Base-by-base conservation (phyloP, 2,329 filamentous ascomycete species). In the Emericellopsis atlantica region DNA sequence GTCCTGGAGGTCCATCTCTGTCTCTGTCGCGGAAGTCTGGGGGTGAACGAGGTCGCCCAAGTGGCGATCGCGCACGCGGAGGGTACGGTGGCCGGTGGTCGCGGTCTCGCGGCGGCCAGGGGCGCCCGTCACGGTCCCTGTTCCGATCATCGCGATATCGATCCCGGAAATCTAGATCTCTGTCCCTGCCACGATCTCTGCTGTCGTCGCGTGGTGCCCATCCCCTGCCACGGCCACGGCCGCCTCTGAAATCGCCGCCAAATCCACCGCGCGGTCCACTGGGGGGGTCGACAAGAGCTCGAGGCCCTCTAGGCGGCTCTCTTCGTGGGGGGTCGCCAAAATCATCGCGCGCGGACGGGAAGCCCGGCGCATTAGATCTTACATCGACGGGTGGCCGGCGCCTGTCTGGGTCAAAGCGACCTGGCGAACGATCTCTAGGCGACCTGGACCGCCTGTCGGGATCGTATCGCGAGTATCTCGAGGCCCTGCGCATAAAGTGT, bases 231-330 rank as follows among this genome's bases (percentile, higher is more conserved):
- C 69, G 75, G 6, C 63, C 62, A 11, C 64, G 55, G 35, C 61
- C 55, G 43, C 67, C 69, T 46, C 76, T 68, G 49, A 79, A 81
- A 40, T 86, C 83, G 21, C 76, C 70, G 3, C 66, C 65, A 53
- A 81, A 84, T 8, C 75, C 77, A 35, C 81, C 81, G 43, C 84
- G 73, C 12, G 79, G 81, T 24, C 78, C 79, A 47, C 72, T 75
- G n/a, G 76, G 73, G 24, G 75, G 64, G 45, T 90, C 84, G 44
- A 83, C 73, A 43, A 88, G 65, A 4, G 84, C 85, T 58, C 89
- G 87, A 10, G 88, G 87, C 0, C 84, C 88, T 42, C 87, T 74
- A 4, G 88, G 88, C 2, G 84, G 81, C 47, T 93, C 85, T 48
- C 81, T 72, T 24, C 66, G 57, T 55, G 71, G 47, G 49, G 70